Base-by-base conservation (phyloP, 768 basidiomycete species). In the Psilocybe sp. region DNA sequence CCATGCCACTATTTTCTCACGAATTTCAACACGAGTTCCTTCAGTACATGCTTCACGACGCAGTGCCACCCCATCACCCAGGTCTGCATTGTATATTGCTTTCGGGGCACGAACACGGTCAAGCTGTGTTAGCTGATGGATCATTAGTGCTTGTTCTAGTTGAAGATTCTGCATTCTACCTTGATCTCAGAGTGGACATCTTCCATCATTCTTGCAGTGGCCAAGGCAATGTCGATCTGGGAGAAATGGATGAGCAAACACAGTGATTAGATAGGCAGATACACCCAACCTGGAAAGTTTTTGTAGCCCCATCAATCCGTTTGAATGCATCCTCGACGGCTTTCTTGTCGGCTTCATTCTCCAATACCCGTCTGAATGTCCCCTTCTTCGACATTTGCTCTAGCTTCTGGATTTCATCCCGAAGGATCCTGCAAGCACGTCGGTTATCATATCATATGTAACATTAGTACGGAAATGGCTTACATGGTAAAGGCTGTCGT, bases 11-110 rank as follows among this genome's bases (percentile, higher is more conserved):
- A 61, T 58, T 2, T 47, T 31, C 4, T 46, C 14, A 3, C 55
- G 40, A 18, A 62, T 58, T 5, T 42, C 3, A 33, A 55, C 53
- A 15, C 62, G 53, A 5, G 62, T 64, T 50, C 52, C 53, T 11
- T 37, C 48, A 16, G 53, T 55, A 40, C 62, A 64, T 38, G 37
- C n/a, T 10, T 38, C 37, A 38, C 37, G 37, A 18, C 4, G 3
- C 23, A 28, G 4, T 4, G 37, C 10, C 18, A 38, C 14, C 3
- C 37, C 37, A n/a, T 9, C 37, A 38, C 37, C 37, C 18, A 38
- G 10, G 18, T 38, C 37, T 5, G 37, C 18, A 18, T 38, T 38
- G 37, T 38, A 38, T 4, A 38, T 38, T 38, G 37, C 37, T 9
- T 38, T 38, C 37, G 4, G 37, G 10, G n/a, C 37, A 38, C 37